Conservation (phyloP, 129 eudicot species). For the Calendula officinalis region DNA sequence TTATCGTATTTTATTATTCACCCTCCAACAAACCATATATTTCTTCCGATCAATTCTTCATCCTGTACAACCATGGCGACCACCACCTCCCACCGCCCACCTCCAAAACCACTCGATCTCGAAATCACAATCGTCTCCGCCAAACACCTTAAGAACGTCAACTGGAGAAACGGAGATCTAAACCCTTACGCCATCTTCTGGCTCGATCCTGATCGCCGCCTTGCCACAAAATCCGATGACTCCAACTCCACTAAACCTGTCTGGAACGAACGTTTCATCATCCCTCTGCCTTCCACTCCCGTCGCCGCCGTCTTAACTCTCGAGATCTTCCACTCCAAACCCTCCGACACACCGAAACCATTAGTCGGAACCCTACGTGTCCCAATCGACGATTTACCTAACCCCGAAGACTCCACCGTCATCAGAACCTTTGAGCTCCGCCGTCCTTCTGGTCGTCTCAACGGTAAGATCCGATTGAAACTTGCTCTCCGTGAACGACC, state of each 20-base stretch:
- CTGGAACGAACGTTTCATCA: background rate
- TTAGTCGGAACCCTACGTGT: background rate
- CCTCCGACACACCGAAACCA: background rate
- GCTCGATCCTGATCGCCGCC: background rate
- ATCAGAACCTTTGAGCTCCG: background rate
- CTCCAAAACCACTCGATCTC: slow-evolving; percentile 9
- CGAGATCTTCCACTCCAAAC: slow-evolving; percentile 1
- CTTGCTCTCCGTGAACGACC: slow-evolving; percentile 1
- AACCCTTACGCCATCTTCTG: slow-evolving; percentile 15
- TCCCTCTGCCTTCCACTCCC: background rate
- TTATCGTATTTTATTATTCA: background rate
- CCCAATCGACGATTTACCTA: background rate
- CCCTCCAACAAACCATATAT: background rate
- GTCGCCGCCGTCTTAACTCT: background rate
- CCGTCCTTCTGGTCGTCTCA: slow-evolving; percentile 9
- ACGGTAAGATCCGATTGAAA: slow-evolving; percentile 8
- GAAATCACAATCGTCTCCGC: slow-evolving; percentile 14
- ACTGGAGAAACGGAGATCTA: slow-evolving; percentile 9
- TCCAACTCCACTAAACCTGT: slow-evolving; percentile 1
- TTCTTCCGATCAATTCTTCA: background rate
- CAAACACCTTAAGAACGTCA: slow-evolving; percentile 20
- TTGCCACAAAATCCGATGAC: slow-evolving; percentile 6
- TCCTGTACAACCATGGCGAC: slow-evolving; percentile 5
- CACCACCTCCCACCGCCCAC: background rate
- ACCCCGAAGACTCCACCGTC: background rate